Percentiles rank a stretch among this genome's conserved stretches.
These are phyloP conservation scores for Begonia fuchsioides DNA, from an alignment of 306 rosid species.

Conservation along the genomic window DNA sequence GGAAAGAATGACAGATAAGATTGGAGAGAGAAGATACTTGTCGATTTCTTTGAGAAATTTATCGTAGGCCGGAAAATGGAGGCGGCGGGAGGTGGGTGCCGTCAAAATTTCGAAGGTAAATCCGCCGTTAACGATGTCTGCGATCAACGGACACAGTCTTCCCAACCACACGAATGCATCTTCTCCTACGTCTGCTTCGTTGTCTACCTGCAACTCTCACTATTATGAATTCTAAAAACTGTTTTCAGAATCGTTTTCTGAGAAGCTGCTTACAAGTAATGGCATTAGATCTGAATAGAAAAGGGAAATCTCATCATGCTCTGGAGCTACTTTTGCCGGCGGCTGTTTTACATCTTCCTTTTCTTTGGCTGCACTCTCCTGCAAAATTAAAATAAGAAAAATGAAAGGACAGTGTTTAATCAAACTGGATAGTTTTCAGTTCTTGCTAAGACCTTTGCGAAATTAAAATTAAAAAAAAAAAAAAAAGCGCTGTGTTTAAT, in stretches of 20 bases:
- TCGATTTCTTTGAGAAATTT: conserved; percentile 53
- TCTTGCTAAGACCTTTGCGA: too few relatives aligned
- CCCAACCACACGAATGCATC: conserved; percentile 89
- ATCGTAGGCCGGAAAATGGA: conserved; percentile 77
- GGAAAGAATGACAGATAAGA: too few relatives aligned
- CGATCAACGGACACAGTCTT: conserved; percentile 45
- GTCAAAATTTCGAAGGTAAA: conserved; percentile 76
- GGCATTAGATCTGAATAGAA: conserved; percentile 93
- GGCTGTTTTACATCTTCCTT: conserved; percentile 47
- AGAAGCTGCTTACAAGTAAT: conserved; percentile 50
- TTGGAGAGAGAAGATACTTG: conserved; percentile 39
- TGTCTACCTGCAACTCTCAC: conserved; percentile 25
- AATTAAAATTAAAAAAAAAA: background rate
- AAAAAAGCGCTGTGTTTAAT: too few relatives aligned
- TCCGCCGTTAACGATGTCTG: conserved; percentile 70
- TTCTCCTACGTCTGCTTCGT: conserved; percentile 65
- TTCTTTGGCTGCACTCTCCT: conserved; percentile 63
- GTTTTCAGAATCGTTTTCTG: background rate
- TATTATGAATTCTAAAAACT: too few relatives aligned
- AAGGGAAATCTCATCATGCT: conserved; percentile 62
- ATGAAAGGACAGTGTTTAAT: too few relatives aligned
- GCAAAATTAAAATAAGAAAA: background rate
- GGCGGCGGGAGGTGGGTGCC: conserved; percentile 53
- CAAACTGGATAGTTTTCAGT: too few relatives aligned
- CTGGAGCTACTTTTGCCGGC: conserved; percentile 12